These are phyloP conservation scores for Pinus albicaulis DNA, from an alignment of 75 land plant genomes.

Conservation along the genomic window DNA sequence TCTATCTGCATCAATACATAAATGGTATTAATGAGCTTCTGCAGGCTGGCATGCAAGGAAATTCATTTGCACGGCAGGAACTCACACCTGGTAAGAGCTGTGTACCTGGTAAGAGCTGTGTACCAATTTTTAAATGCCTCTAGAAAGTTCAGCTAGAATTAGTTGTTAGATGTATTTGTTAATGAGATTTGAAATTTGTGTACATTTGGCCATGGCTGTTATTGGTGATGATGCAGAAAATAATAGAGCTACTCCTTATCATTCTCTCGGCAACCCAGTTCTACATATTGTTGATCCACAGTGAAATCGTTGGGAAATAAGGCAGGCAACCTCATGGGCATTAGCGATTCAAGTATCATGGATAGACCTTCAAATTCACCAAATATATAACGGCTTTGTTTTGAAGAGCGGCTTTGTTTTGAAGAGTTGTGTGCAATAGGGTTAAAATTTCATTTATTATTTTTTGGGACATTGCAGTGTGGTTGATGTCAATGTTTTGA, in stretches of 20 bases:
- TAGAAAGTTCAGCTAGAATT: neutral
- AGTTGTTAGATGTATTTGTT: neutral
- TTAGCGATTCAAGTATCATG: too few species aligned
- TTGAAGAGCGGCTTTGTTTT: too few species aligned
- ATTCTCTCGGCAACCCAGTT: constrained; percentile 68
- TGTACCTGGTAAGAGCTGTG: too few species aligned
- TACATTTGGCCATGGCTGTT: neutral
- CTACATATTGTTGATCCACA: constrained; percentile 46
- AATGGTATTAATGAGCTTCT: neutral
- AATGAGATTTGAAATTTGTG: neutral
- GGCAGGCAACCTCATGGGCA: too few species aligned
- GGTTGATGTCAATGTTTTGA: too few species aligned
- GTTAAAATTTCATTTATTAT: too few species aligned
- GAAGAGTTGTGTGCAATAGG: too few species aligned
- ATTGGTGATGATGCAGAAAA: constrained; percentile 39
- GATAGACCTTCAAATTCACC: too few species aligned
- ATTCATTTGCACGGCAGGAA: constrained; percentile 53
- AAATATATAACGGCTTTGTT: too few species aligned
- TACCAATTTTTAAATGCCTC: neutral
- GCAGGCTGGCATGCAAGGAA: constrained; percentile 83
- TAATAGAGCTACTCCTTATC: constrained; percentile 67
- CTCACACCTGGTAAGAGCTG: constrained; percentile 52
- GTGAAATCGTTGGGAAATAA: neutral
- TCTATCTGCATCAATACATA: neutral
- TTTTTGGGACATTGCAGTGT: too few species aligned